Conservation (phyloP, 345 rosid species). For the Physaria fendleri region DNA sequence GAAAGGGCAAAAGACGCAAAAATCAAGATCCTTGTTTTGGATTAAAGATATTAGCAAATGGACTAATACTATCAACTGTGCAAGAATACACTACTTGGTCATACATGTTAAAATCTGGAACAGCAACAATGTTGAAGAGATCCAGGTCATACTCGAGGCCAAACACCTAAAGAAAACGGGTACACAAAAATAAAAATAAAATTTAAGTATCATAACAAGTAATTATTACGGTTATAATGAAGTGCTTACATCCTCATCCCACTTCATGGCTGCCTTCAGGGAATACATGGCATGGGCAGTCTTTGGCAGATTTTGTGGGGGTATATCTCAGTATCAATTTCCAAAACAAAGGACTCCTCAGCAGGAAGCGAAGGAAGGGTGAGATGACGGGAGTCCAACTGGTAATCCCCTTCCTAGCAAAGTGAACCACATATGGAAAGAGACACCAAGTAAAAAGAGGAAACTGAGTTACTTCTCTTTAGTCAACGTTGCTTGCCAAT, state of each 20-base stretch:
- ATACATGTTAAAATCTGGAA: slow-evolving; percentile 98
- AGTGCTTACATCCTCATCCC: slow-evolving; percentile 90
- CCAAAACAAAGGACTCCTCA: slow-evolving; percentile 55
- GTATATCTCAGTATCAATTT: slow-evolving; percentile 71
- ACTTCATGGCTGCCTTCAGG: slow-evolving; percentile 94
- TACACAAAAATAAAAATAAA: background rate
- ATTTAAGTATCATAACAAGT: background rate
- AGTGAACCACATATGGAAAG: background rate
- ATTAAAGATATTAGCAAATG: background rate
- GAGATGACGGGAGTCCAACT: slow-evolving; percentile 57
- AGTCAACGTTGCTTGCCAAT: background rate
- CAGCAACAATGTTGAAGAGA: slow-evolving; percentile 97
- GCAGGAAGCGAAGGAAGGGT: slow-evolving; percentile 61
- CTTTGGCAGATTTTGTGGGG: slow-evolving; percentile 89
- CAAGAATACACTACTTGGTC: slow-evolving; percentile 17
- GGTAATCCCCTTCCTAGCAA: slow-evolving; percentile 59
- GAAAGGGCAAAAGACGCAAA: background rate
- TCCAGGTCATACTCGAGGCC: slow-evolving; percentile 97
- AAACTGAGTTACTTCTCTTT: background rate
- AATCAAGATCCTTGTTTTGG: background rate
- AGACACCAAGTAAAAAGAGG: background rate
- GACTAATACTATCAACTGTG: background rate
- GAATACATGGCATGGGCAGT: slow-evolving; percentile 99
- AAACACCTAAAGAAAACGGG: slow-evolving; percentile 55
- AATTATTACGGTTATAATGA: background rate